phyloP scores from a whole-genome alignment of 257 asterid species.

The Petrea volubilis region DNA sequence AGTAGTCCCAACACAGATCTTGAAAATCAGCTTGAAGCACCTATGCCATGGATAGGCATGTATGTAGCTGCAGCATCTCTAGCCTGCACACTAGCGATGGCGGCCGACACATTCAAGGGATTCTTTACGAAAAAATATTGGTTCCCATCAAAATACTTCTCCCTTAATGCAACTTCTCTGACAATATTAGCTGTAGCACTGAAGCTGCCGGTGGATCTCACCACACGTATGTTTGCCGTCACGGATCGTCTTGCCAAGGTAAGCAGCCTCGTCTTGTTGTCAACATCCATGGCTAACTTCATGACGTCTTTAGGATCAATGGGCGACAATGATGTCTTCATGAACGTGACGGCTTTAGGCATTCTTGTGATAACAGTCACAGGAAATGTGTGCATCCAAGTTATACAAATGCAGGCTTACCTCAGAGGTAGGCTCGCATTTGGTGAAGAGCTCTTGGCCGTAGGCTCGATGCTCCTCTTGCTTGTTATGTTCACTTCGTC shows the following conservation, averaged over 20 bases:
- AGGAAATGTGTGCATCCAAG: conserved; percentile 33
- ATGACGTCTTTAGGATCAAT: conserved; percentile 43
- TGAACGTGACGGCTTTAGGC: conserved; percentile 36
- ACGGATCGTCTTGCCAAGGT: conserved; percentile 43
- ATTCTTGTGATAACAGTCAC: conserved; percentile 33
- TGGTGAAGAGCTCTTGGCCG: conserved; percentile 19
- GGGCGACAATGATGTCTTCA: conserved; percentile 25
- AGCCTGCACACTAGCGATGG: conserved; percentile 37
- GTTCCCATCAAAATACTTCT: conserved; percentile 42
- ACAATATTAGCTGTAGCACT: conserved; percentile 37
- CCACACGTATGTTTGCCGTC: conserved; percentile 33
- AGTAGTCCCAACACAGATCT: not conserved
- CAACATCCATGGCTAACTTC: conserved; percentile 44
- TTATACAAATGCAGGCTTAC: conserved; percentile 25
- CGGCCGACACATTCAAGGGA: conserved; percentile 36
- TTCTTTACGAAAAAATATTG: conserved; percentile 26
- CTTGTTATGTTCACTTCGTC: conserved; percentile 31
- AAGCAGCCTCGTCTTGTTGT: conserved; percentile 46
- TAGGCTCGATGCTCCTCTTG: conserved; percentile 25
- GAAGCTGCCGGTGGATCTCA: conserved; percentile 46
- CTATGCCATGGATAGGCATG: conserved; percentile 45
- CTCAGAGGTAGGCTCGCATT: conserved; percentile 7
- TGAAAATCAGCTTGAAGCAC: conserved; percentile 25
- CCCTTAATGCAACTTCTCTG: conserved; percentile 38
- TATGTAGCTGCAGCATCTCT: conserved; percentile 39